Base-by-base conservation (phyloP, 495 filamentous ascomycete species). In the Lophiostoma macrostomum region DNA sequence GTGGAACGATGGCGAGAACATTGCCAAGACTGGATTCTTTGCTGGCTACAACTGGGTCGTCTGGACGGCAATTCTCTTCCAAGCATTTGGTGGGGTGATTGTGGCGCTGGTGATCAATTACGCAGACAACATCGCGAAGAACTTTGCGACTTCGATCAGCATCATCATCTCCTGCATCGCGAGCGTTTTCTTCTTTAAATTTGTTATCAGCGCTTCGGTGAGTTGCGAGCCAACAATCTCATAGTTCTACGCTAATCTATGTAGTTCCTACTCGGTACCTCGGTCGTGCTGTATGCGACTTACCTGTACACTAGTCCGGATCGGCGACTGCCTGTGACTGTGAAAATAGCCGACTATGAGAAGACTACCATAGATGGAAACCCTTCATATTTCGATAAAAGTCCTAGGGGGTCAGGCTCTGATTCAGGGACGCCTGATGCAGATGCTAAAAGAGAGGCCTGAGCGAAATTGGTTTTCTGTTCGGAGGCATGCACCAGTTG, bases 21-120 rank as follows among this genome's bases (percentile, higher is more conserved):
- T 98, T 50, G 78, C 85, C 18, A 80, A 82, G 65, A 79, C 86
- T 60, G 91, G 93, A 4, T 88, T 97, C 68, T 96, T 97, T 63
- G 85, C 85, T 16, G 93, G 93, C 6, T 98, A 97, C 72, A 96
- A 91, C 68, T 80, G 77, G 72, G 76, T 91, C 23, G 93, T 97
- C 3, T 96, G 91, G 91, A 78, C 82, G 1, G 84, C 88, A 12
- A 85, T 98, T 50, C 54, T 79, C 2, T 76, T 91, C 40, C 93
- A 98, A 65, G 87, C 91, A 0, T 63, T 84, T 10, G 90, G 90
- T 32, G 93, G 93, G 6, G 77, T 97, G 11, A 63, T 91, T 4
- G 80, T 90, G 8, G 88, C 88, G 1, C 79, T 96, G 43, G 90
- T 85, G 68, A 84, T 95, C 67, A 88, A 87, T 40, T 88, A 90